Base-by-base conservation (phyloP, 371 early-diverging fungal genomes). In the Saksenaea vasiformis region DNA sequence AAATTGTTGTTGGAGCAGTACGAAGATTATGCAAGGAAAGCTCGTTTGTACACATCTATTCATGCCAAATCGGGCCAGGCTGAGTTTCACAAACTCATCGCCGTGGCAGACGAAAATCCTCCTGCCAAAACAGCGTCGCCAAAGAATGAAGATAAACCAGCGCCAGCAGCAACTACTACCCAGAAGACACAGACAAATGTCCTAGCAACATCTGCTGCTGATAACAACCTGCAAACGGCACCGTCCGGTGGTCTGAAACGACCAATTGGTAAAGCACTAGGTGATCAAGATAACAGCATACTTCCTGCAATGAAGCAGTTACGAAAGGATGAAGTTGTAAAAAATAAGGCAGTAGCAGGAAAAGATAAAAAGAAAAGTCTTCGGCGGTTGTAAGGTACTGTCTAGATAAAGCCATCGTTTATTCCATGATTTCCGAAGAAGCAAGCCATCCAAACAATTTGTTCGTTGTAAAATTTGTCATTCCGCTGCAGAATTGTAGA, bases 1-100 rank as follows among this genome's bases (percentile, higher is more conserved):
- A 82, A 84, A 36, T 79, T 93, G 36, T 80, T 96, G n/a, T 71
- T 96, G 39, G 97, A 95, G 58, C 86, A 87, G 19, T 95, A 95
- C 64, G 90, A 88, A 1, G 89, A 87, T 53, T 97, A 92, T 70
- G 90, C 91, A 4, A 83, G 84, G 41, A 87, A 87, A 56, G 96
- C 95, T 1, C 58, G 78, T 22, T 54, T 95, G 28, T 85, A 91
- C 73, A 94, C 96, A 1, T 62, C 70, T 1, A 86, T 96, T 39
- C 94, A 95, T 67, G 97, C 94, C 36, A 72, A 69, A 31, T 26
- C 51, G 5, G 82, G 81, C 0, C 67, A 73, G 56, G 31, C 22
- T 1, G 76, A 78, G 56, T 78, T 61, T 31, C 47, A 57, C n/a
- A 47, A 38, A 1, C 51, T 77, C 10, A 41, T 43, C n/a, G 43